Base-by-base conservation (phyloP, 2,329 filamentous ascomycete species). In the Ophiostoma sp. region DNA sequence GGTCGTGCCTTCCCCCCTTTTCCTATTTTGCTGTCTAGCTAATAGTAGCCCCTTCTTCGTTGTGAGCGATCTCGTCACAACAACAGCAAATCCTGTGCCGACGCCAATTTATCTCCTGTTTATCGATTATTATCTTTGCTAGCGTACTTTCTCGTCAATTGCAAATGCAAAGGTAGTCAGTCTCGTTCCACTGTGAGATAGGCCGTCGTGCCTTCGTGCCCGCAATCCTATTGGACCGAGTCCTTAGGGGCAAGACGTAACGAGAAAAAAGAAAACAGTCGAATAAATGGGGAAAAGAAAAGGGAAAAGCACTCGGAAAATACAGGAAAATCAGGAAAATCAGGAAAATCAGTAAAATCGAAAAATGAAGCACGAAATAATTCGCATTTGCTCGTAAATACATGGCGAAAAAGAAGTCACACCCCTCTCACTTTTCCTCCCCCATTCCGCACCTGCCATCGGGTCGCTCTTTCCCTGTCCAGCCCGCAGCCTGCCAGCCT, bases 101-200 rank as follows among this genome's bases (percentile, higher is more conserved):
- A 12, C 42, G 9, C 9, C 14, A 11, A 6, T 45, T 66, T 68
- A 49, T 14, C 27, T 1, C 27, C 27, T 52, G 65, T 66, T 69
- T 67, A 64, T 65, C 40, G 5, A 63, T 63, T 11, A 62, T 18
- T 41, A 44, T 52, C 5, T 8, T 42, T 40, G 36, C 60, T 63
- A 63, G 60, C 60, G 38, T 14, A n/a, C 12, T 38, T 58, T n/a
- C 58, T 41, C 40, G 38, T 36, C 38, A 41, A 41, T 62, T 62
- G 58, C 36, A 63, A 63, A 63, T 63, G 60, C 60, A 63, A 62
- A 62, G 16, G 58, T 62, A 40, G 36, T 62, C 60, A 63, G 38
- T 63, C 60, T 63, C 60, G 60, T 42, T 63, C 60, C 60, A 63
- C 60, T 18, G 60, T 42, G 40, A 63, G 60, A 44, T 62, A 62